Evolutionary conservation across 768 basidiomycete genomes (phyloP), one percentile per base, ranked within the genome.

Genomic region (Suillus alpinus): DNA sequence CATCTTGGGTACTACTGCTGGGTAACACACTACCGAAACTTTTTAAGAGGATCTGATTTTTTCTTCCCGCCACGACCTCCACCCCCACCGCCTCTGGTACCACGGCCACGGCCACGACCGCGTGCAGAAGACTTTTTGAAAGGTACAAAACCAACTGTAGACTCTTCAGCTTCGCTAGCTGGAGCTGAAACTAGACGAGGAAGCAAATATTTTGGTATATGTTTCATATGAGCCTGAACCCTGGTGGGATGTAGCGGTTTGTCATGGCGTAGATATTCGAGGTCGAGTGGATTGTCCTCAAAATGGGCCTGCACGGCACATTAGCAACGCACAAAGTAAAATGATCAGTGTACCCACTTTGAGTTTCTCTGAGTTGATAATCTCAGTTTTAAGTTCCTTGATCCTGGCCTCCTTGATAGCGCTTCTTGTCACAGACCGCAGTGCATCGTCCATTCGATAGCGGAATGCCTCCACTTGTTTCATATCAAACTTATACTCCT

Each of bases 361-460:
- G 52, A 98, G 84, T 75, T 95, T 98, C 68, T 96, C 94, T 46
- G 94, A 95, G 71, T 97, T 95, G 65, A 99, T 73, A 40, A 98
- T 88, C 74, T 99, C 97, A 34, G 87, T 77, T 74, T 96, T 95
- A 67, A 98, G 76, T 74, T 98, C 96, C 74, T 95, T 96, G 50
- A 97, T 81, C 66, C 95, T 80, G 2, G 97, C 97, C 74, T 99
- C 96, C 65, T 88, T 84, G 63, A 98, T 86, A 7, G 89, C 86
- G 59, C 85, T 88, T 65, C 88, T 83, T 59, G 97, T 98, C 10
- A 97, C 95, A 50, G 88, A 84, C 64, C 93, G 81, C 67, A 98
- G 71, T 1, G 94, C 97, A 69, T 98, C 97, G 70, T 96, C 93
- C 96, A 98, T 98, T 52, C 97, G 83, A 76, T 99, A 99, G 69